Evolutionary conservation across 805 yeast genomes (phyloP).

Genomic region (Cyberlindnera veronae): DNA sequence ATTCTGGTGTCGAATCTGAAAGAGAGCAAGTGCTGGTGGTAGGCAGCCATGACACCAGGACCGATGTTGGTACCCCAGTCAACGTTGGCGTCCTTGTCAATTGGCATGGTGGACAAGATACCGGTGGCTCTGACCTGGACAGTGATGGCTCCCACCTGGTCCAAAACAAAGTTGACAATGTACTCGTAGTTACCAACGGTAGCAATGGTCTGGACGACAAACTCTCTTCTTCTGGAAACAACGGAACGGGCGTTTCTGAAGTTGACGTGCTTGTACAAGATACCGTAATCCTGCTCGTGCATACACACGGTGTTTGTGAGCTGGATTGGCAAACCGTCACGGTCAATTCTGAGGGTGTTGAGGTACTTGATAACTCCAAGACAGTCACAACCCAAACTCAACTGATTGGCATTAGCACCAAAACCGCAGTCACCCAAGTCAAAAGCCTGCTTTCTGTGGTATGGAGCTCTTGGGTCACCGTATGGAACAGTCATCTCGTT

Average conservation of each 20-base stretch:
- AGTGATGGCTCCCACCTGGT: constrained; percentile 73
- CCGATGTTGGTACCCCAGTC: constrained; percentile 73
- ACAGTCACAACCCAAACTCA: constrained; percentile 78
- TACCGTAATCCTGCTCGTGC: constrained; percentile 78
- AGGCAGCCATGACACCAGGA: constrained; percentile 79
- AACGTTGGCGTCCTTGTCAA: constrained; percentile 61
- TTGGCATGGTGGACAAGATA: constrained; percentile 80
- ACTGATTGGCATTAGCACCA: constrained; percentile 66
- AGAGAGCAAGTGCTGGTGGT: constrained; percentile 77
- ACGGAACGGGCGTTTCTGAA: constrained; percentile 70
- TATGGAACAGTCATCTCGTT: constrained; percentile 89
- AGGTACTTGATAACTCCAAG: constrained; percentile 73
- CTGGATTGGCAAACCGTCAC: constrained; percentile 58
- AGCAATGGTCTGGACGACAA: constrained; percentile 75
- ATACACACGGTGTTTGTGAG: constrained; percentile 72
- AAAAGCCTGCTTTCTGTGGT: constrained; percentile 82
- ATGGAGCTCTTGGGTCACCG: constrained; percentile 81
- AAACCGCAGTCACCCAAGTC: constrained; percentile 86
- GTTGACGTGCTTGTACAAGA: constrained; percentile 75
- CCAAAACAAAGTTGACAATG: constrained; percentile 66
- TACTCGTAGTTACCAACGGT: constrained; percentile 86
- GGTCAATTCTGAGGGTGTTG: constrained; percentile 54
- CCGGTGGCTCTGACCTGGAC: constrained; percentile 85
- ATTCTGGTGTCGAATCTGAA: constrained; percentile 80
- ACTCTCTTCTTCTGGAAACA: constrained; percentile 69